Conservation (phyloP, 1,284 basidiomycete genomes). For the Irpex lacteus region DNA sequence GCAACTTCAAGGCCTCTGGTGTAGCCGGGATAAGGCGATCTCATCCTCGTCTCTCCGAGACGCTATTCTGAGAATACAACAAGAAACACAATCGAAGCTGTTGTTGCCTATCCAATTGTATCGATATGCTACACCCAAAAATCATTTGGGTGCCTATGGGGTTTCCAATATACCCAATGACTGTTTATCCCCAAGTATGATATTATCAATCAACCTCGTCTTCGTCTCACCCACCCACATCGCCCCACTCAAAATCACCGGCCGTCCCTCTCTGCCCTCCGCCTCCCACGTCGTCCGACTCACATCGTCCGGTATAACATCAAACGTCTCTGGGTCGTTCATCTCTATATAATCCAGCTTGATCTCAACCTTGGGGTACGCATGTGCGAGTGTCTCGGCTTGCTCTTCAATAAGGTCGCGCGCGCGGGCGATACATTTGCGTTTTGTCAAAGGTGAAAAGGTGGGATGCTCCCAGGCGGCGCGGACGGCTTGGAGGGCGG, state of each 20-base stretch:
- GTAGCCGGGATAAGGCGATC: too few relatives aligned
- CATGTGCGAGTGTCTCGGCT: conserved; percentile 1
- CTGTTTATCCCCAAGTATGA: conserved; percentile 64
- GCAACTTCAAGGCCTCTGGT: too few relatives aligned
- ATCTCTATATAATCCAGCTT: conserved; percentile 86
- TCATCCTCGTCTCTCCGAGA: too few relatives aligned
- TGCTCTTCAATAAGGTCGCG: conserved; percentile 34
- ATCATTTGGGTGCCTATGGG: too few relatives aligned
- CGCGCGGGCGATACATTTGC: conserved; percentile 49
- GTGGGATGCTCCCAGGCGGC: conserved; percentile 47
- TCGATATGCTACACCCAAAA: too few relatives aligned
- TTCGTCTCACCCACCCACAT: conserved; percentile 84
- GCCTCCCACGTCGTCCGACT: conserved; percentile 27
- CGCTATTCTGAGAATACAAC: too few relatives aligned
- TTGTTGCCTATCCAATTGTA: too few relatives aligned
- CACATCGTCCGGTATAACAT: conserved; percentile 42
- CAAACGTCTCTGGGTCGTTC: conserved; percentile 80
- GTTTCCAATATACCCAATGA: conserved; percentile 20
- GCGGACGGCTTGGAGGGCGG: conserved; percentile 62
- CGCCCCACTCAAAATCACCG: conserved; percentile 86
- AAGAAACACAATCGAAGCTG: too few relatives aligned
- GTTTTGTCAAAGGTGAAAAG: conserved; percentile 37
- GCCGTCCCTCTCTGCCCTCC: conserved; percentile 23
- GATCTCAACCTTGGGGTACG: conserved; percentile 44
- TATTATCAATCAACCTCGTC: conserved; percentile 93